Percentiles rank a stretch among this genome's conserved stretches.
Evolutionary conservation across 1,139 yeast genomes (phyloP).

Genomic region (Candida tropicalis): DNA sequence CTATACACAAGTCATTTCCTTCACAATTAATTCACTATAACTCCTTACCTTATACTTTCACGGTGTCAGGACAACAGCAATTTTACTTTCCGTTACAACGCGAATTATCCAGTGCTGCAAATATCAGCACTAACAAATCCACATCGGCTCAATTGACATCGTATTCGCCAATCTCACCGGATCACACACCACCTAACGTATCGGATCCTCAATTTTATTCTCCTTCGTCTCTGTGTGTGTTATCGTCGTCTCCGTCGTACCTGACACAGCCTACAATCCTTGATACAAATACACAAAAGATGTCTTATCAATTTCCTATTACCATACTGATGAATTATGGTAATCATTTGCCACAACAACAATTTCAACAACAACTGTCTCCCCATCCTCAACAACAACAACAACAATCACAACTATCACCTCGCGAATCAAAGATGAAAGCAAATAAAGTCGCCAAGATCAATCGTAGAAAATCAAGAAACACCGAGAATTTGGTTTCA

Average conservation of each 20-base stretch:
- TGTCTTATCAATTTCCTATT: neutral
- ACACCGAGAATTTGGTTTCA: neutral
- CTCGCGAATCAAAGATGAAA: neutral
- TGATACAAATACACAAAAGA: neutral
- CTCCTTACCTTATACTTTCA: neutral
- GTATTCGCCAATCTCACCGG: neutral
- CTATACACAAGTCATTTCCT: neutral
- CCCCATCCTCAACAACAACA: neutral
- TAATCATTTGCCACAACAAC: neutral
- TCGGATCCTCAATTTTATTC: neutral
- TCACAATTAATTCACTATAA: neutral
- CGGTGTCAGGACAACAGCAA: neutral
- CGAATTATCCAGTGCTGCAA: slow-evolving; percentile 1
- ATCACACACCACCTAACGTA: neutral
- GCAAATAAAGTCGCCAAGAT: neutral
- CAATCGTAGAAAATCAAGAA: neutral
- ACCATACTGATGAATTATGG: neutral
- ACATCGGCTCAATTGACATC: neutral
- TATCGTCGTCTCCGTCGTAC: neutral
- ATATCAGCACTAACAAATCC: neutral
- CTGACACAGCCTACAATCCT: neutral
- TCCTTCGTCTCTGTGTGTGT: neutral
- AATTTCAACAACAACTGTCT: neutral
- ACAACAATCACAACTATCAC: slow-evolving; percentile 1
- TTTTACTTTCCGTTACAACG: neutral